Base-by-base conservation (phyloP, 2,329 filamentous ascomycete genomes). In the Neonectria faginata region DNA sequence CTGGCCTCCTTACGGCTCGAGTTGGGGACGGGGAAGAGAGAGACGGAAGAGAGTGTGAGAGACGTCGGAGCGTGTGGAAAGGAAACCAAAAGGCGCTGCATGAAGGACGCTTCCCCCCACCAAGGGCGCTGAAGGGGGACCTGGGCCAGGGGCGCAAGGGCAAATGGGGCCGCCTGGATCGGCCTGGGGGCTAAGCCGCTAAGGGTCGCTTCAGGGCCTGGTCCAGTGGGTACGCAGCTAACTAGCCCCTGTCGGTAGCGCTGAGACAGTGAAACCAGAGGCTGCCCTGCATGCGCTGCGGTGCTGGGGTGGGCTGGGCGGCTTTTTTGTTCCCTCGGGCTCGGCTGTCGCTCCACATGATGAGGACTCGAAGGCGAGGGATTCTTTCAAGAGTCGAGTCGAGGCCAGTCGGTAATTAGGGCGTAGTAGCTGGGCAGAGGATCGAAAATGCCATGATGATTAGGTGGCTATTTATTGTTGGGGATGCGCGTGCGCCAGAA, bases 241-340 rank as follows among this genome's bases (percentile, higher is more conserved):
- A 20, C 57, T 59, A 63, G 25, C 59, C 39, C 50, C 50, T 54
- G 55, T 60, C 29, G 48, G 57, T 53, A 47, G 48, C 39, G 62
- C 69, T 73, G 70, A 73, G 73, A 72, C 70, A 54, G 65, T 68
- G 67, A 73, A 63, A 71, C 69, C 58, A 18, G 27, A 36, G 29
- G 42, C 31, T 20, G 54, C 25, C 25, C 31, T 51, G 48, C 36
- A 14, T 39, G 14, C 36, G 6, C 36, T n/a, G 33, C 53, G 33
- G 45, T 39, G 39, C 52, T 44, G 45, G 53, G 57, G 53, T 29
- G 29, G 48, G 29, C 48, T 51, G 48, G 48, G 29, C 25, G 16
- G 25, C n/a, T 18, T 31, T 50, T 18, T n/a, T 8, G 8, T 29
- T 29, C 33, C 36, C 9, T 31, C 12, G 27, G 27, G 45, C 4